phyloP scores from a whole-genome alignment of 2,329 filamentous ascomycete species.

The Colletotrichum sp. region DNA sequence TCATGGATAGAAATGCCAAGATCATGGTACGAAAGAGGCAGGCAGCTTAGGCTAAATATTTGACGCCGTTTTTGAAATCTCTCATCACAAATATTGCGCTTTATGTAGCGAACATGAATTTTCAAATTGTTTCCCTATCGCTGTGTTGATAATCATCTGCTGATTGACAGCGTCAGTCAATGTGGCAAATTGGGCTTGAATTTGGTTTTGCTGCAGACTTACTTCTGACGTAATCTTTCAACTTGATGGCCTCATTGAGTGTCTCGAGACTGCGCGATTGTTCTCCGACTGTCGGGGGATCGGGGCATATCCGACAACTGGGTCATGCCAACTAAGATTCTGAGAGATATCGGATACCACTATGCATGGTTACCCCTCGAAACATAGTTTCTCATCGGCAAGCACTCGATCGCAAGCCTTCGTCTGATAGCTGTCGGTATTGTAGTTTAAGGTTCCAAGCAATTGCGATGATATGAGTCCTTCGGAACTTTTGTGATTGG shows the following conservation, averaged over 20 bases:
- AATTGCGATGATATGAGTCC: neutral
- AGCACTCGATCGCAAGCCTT: neutral
- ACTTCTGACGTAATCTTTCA: neutral
- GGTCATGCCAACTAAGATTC: neutral
- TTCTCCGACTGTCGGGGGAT: neutral
- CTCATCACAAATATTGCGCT: neutral
- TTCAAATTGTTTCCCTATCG: accelerated
- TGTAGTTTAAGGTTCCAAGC: neutral
- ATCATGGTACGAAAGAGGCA: neutral
- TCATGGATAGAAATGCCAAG: neutral
- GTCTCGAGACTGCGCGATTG: neutral
- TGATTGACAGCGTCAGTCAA: neutral
- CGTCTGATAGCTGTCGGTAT: neutral
- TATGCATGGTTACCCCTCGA: neutral
- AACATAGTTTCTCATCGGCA: neutral
- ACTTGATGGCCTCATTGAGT: neutral
- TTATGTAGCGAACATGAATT: neutral
- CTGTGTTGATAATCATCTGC: neutral
- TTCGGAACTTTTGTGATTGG: neutral
- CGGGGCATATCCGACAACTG: neutral
- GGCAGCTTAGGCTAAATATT: neutral
- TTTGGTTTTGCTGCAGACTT: neutral
- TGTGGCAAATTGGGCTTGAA: neutral
- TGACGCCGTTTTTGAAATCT: neutral
- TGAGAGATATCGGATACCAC: neutral